phyloP scores from a whole-genome alignment of 2,329 filamentous ascomycete genomes.

The Claviceps arundinis region DNA sequence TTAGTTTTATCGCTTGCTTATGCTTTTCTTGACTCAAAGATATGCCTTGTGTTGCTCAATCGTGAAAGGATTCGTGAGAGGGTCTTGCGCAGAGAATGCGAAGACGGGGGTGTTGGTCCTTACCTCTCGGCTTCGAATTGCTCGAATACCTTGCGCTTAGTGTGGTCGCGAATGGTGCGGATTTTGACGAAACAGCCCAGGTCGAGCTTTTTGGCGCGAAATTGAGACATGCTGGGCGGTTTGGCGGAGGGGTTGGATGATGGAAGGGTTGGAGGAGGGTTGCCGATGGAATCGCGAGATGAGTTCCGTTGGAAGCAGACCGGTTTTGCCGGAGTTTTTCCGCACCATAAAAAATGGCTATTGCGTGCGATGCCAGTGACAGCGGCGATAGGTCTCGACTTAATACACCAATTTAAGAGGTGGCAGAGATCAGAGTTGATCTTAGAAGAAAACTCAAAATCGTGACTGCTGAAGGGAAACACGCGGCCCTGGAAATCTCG shows the following conservation, averaged over 20 bases:
- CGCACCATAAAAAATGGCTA: neutral
- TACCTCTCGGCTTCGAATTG: conserved; percentile 81
- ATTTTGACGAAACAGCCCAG: conserved; percentile 79
- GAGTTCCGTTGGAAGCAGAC: neutral
- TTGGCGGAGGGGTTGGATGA: neutral
- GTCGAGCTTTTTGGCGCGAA: conserved; percentile 81
- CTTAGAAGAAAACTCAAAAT: no score
- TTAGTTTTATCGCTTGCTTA: neutral
- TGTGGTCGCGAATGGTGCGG: conserved; percentile 82
- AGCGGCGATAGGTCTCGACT: neutral
- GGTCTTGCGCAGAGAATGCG: neutral
- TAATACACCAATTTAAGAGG: neutral
- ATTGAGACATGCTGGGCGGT: conserved; percentile 59
- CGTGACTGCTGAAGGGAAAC: no score
- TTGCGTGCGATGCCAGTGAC: neutral
- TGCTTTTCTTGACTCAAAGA: neutral
- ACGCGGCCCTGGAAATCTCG: no score
- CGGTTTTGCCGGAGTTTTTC: neutral
- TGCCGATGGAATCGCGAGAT: neutral
- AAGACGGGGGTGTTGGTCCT: conserved; percentile 5
- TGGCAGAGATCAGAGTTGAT: neutral
- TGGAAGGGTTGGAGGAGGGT: neutral
- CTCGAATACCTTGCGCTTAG: conserved; percentile 87
- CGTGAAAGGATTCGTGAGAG: neutral
- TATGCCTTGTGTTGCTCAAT: neutral